Evolutionary conservation across 306 rosid genomes (phyloP), one percentile per base, ranked within the genome.

Genomic region (Begonia peltatifolia): DNA sequence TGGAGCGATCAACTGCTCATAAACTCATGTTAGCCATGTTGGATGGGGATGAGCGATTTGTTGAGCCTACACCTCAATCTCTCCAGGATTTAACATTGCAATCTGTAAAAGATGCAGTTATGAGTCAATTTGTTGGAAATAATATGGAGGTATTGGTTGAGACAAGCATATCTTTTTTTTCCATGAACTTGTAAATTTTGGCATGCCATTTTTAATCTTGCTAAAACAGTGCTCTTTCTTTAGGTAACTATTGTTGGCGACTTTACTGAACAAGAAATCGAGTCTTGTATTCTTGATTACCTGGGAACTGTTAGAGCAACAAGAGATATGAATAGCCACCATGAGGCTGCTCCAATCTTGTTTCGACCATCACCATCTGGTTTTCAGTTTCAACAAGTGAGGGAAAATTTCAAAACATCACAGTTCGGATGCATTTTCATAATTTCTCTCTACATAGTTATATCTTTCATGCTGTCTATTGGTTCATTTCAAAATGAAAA

Each of bases 1-100:
- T 90, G 82, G 99, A 86, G 72, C 95, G 99, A 18, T 86, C 99
- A 50, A 90, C 99, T 76, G 99, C 99, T 63, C 95, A 90, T 76
- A 90, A 86, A 70, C 99, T 90, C 74, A 86, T 90, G 99, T 69
- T 81, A 55, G 99, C 96, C 63, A 90, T 90, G 99, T 61, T 86
- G 78, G 83, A 81, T 61, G 93, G 92, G 52, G 99, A 90, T 48
- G 99, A 90, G 69, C 75, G 99, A 46, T 90, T 90, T 76, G 86
- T 79, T 44, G 95, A 90, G 84, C 99, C 99, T 49, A 80, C 95
- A 41, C 99, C 99, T 51, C 75, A 68, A 35, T 83, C 95, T 8
- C 69, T 90, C 56, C 88, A 86, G 74, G 73, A 75, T 77, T 83
- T 90, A 68, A 74, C 83, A 20, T 74, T 90, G 76, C 88, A 90